These are phyloP conservation scores for Sclerotinia subarctica DNA, from an alignment of 2,329 filamentous ascomycete species.

Conservation along the genomic window DNA sequence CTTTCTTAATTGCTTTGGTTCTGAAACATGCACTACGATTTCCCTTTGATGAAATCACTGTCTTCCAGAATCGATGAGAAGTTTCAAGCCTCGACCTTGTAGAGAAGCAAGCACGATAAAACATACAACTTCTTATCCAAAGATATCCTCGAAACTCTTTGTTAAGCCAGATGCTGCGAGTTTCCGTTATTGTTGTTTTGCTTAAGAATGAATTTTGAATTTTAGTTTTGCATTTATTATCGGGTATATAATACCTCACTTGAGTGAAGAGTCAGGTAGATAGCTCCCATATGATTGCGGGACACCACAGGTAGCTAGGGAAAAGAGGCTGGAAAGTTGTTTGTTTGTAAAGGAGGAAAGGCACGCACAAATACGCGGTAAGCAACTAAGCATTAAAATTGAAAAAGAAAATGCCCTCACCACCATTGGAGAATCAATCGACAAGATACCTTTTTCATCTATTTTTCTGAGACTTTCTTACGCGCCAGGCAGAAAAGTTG, in stretches of 20 bases:
- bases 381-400: neutral
- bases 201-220: neutral
- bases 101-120: neutral
- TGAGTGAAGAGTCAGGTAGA: no score
- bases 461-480: no score
- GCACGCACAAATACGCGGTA: neutral
- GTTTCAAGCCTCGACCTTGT: neutral
- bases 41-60: neutral
- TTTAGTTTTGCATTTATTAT: neutral
- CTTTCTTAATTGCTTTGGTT: neutral
- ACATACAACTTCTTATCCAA: no score
- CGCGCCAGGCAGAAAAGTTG: no score
- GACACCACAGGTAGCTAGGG: no score
- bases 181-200: neutral
- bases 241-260: neutral
- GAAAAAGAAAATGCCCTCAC: neutral
- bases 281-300: neutral
- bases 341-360: neutral
- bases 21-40: neutral
- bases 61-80: neutral
- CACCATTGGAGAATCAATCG: neutral
- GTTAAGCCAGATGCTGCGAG: no score
- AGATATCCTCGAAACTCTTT: no score
- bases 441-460: neutral
- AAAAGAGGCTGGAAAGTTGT: neutral